These are phyloP conservation scores for Amaranthus tricolor DNA, from an alignment of 179 eudicot genomes.

Conservation along the genomic window DNA sequence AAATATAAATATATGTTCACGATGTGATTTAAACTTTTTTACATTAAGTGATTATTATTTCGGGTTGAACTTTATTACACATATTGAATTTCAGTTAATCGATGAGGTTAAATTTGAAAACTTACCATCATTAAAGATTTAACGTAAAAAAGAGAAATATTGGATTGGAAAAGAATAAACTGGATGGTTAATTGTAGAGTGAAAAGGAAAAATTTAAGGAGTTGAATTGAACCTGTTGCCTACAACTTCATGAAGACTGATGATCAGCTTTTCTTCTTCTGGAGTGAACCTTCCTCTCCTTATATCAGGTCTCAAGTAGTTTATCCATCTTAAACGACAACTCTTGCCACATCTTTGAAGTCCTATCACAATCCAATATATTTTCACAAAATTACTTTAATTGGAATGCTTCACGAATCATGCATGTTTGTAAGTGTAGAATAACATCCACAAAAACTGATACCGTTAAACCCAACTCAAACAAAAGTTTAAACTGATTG, in stretches of 20 bases:
- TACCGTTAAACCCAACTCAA: no score
- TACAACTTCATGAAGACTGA: constrained; percentile 82
- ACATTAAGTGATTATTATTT: no score
- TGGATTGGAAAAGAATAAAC: no score
- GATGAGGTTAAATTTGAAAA: no score
- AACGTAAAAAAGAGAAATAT: no score
- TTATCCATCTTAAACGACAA: constrained; percentile 90
- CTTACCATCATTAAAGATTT: no score
- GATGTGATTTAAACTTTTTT: no score
- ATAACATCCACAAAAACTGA: no score
- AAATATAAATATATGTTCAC: no score
- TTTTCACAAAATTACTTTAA: not conserved
- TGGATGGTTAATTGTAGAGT: not conserved
- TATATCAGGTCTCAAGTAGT: constrained; percentile 82
- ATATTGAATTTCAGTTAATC: no score
- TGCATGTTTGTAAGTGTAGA: not conserved
- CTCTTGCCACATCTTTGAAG: constrained; percentile 95
- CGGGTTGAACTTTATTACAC: no score
- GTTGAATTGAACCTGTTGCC: constrained; percentile 69
- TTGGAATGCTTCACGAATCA: not conserved
- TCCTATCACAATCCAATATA: constrained; percentile 34
- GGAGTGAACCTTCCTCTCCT: constrained; percentile 77
- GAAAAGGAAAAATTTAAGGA: not conserved
- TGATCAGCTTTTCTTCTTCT: constrained; percentile 85
- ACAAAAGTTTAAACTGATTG: no score